A percentile compares a stretch with the other conserved stretches of the same genome.
These are phyloP conservation scores for Astrothelium subdiscretum DNA, from an alignment of 495 filamentous ascomycete species.

Conservation along the genomic window DNA sequence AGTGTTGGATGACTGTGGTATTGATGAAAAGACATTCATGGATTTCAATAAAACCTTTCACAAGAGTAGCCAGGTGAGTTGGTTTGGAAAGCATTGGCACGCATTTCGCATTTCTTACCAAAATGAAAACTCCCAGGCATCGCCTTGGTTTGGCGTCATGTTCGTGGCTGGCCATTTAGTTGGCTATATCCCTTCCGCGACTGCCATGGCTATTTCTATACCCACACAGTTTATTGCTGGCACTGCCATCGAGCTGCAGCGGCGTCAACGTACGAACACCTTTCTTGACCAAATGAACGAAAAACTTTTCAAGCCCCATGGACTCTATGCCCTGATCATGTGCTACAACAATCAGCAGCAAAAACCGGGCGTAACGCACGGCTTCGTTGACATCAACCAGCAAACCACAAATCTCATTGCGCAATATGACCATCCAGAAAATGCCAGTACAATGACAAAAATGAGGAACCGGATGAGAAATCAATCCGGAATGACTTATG, in stretches of 20 bases:
- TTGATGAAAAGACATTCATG: conserved; percentile 41
- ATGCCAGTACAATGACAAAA: conserved; percentile 1
- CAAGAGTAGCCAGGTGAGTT: conserved; percentile 15
- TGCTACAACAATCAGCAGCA: too few relatives aligned
- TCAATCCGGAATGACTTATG: conserved; percentile 36
- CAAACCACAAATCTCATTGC: too few relatives aligned
- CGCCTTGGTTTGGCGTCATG: conserved; percentile 17
- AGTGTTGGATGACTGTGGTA: conserved; percentile 33
- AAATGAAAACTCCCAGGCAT: conserved; percentile 15
- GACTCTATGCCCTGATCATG: conserved; percentile 50
- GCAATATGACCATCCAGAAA: background rate
- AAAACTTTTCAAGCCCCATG: conserved; percentile 46
- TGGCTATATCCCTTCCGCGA: conserved; percentile 28
- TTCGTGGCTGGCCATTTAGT: conserved; percentile 9
- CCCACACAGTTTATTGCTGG: conserved; percentile 30
- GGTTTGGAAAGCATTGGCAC: background rate
- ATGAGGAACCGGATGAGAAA: conserved; percentile 15
- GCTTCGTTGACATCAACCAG: too few relatives aligned
- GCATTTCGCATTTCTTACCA: background rate
- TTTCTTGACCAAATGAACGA: conserved; percentile 48
- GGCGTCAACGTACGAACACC: conserved; percentile 33
- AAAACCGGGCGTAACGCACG: too few relatives aligned
- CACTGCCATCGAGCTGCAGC: conserved; percentile 28
- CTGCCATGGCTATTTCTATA: conserved; percentile 34
- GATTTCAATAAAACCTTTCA: conserved; percentile 43